A percentile compares a stretch with the other conserved stretches of the same genome.
These are phyloP conservation scores for Magnaporthiopsis incrustans DNA, from an alignment of 2,329 filamentous ascomycete species.

Conservation along the genomic window DNA sequence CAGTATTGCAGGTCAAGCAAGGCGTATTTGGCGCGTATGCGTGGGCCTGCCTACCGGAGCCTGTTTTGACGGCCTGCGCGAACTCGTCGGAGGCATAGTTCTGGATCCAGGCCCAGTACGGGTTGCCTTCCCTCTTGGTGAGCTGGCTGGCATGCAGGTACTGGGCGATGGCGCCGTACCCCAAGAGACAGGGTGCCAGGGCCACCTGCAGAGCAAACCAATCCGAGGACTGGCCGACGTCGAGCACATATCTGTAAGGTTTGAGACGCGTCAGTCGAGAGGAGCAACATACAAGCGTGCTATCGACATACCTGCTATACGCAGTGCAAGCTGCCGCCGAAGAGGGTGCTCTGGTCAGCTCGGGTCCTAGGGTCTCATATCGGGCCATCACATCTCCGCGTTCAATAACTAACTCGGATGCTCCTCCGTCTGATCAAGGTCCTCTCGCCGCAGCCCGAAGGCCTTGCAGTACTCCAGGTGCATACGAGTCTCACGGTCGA, in stretches of 20 bases:
- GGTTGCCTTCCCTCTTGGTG: slow-evolving; percentile 57
- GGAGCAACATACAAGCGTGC: background rate
- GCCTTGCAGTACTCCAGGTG: slow-evolving; percentile 76
- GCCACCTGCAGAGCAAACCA: slow-evolving; percentile 81
- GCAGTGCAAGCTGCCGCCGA: slow-evolving; percentile 30
- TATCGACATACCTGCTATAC: slow-evolving; percentile 22
- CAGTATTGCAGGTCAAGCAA: background rate
- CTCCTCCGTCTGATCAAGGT: slow-evolving; percentile 69
- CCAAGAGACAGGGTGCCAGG: slow-evolving; percentile 80
- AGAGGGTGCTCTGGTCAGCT: background rate
- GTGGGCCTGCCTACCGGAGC: slow-evolving; percentile 48
- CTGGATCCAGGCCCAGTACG: slow-evolving; percentile 85
- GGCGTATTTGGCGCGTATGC: background rate
- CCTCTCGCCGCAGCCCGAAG: slow-evolving; percentile 66
- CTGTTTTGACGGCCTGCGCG: slow-evolving; percentile 58
- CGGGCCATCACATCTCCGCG: background rate
- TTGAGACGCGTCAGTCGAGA: slow-evolving; percentile 35
- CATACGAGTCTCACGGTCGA: slow-evolving; percentile 70
- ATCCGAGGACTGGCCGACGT: slow-evolving; percentile 80
- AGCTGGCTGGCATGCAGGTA: slow-evolving; percentile 56
- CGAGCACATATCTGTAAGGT: slow-evolving; percentile 53
- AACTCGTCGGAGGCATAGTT: slow-evolving; percentile 84
- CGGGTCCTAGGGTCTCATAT: too few relatives aligned
- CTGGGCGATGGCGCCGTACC: slow-evolving; percentile 73
- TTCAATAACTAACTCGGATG: slow-evolving; percentile 48